Evolutionary conservation across 306 rosid genomes (phyloP).

Genomic region (Phaseolus lunatus): DNA sequence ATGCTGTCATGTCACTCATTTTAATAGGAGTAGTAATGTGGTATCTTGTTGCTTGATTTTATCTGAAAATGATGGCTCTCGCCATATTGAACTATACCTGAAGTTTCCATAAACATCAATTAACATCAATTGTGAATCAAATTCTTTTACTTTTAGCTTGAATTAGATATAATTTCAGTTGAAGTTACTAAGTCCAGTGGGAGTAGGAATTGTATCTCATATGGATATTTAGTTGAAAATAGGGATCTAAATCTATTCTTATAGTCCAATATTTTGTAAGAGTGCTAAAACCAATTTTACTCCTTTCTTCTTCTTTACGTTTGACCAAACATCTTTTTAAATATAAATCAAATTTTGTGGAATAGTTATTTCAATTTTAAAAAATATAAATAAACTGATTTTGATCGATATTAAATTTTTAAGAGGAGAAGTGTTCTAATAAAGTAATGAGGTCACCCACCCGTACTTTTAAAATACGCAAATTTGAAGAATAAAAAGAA

Average conservation of each 20-base stretch:
- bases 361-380: too few relatives aligned
- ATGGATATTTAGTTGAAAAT: constrained; percentile 22
- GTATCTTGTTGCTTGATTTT: constrained; percentile 3
- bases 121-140: constrained; percentile 19
- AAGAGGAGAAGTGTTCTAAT: background rate
- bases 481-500: background rate
- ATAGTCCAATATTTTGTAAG: background rate
- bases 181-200: background rate
- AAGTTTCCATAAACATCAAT: constrained; percentile 9
- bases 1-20: background rate
- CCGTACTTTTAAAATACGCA: background rate
- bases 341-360: background rate
- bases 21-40: background rate
- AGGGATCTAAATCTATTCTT: background rate
- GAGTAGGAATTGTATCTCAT: background rate
- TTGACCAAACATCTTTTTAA: background rate
- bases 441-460: background rate
- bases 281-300: background rate
- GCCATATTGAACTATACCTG: background rate
- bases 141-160: background rate
- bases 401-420: background rate
- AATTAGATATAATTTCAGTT: constrained; percentile 15
- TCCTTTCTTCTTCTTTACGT: background rate
- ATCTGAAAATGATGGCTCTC: constrained; percentile 14
- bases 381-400: too few relatives aligned